phyloP scores from a whole-genome alignment of 2,329 filamentous ascomycete genomes.

The Arthrobotrys conoides region DNA sequence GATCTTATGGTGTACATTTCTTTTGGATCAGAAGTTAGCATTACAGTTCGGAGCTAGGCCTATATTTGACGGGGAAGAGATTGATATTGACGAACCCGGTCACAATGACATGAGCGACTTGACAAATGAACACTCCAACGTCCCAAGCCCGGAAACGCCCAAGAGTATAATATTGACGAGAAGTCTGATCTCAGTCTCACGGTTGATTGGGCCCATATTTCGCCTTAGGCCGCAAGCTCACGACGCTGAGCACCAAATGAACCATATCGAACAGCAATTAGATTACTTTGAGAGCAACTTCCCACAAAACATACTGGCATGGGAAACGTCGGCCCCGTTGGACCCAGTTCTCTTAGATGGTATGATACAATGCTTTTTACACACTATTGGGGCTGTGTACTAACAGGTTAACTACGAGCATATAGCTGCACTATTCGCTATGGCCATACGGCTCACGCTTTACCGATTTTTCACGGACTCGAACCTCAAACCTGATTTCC shows the following conservation, averaged over 20 bases:
- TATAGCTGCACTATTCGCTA: conserved; percentile 20
- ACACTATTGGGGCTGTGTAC: too few species aligned
- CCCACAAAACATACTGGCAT: conserved; percentile 28
- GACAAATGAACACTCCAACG: not conserved
- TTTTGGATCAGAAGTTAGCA: conserved; percentile 62
- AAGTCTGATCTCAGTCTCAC: conserved; percentile 3
- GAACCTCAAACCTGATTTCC: conserved; percentile 52
- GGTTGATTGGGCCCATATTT: conserved; percentile 19
- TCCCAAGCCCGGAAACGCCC: not conserved
- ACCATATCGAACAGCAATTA: conserved; percentile 16
- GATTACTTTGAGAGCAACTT: not conserved
- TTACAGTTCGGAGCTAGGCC: conserved; percentile 61
- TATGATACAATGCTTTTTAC: conserved; percentile 10
- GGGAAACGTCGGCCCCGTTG: conserved; percentile 51
- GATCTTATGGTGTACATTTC: conserved; percentile 63
- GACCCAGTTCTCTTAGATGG: conserved; percentile 61
- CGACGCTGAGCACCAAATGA: not conserved
- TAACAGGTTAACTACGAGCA: too few species aligned
- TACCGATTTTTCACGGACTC: conserved; percentile 63
- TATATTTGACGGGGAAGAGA: conserved; percentile 62
- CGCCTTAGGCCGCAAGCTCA: not conserved
- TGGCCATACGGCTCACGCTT: conserved; percentile 62
- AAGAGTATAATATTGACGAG: not conserved
- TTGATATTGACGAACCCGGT: conserved; percentile 62
- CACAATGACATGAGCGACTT: conserved; percentile 2